phyloP scores from a whole-genome alignment of 257 asterid genomes.

The Solanum acaule region DNA sequence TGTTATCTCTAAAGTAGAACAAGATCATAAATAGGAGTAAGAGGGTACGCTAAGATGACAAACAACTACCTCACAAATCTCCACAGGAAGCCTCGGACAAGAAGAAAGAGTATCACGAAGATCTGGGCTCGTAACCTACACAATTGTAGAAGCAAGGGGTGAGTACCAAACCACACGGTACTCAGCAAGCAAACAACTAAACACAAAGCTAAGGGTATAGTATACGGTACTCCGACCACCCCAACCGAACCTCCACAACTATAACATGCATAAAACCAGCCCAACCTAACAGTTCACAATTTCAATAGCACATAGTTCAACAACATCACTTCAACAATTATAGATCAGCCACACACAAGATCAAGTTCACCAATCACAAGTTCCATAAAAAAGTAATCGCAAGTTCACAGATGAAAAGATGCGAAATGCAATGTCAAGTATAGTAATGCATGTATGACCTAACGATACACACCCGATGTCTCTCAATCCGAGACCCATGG shows the following conservation, averaged over 20 bases:
- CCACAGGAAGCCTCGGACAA: neutral
- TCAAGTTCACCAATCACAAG: neutral
- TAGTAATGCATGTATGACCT: neutral
- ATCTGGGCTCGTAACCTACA: neutral
- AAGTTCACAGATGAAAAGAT: neutral
- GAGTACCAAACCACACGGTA: neutral
- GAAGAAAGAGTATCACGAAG: neutral
- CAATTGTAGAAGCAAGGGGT: neutral
- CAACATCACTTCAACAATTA: neutral
- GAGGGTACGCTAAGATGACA: neutral
- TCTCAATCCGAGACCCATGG: neutral
- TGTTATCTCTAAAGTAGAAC: neutral
- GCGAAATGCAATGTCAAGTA: too few species aligned
- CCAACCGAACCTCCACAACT: neutral
- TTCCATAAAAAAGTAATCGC: neutral
- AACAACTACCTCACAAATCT: neutral
- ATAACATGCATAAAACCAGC: neutral
- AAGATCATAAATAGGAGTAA: neutral
- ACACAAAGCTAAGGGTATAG: neutral
- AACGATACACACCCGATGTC: neutral
- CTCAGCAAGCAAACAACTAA: neutral
- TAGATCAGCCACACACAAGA: neutral
- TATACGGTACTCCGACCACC: neutral
- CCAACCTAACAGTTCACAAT: neutral
- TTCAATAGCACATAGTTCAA: neutral